These are phyloP conservation scores for Emydomyces testavorans DNA, from an alignment of 2,329 filamentous ascomycete genomes.

Conservation along the genomic window DNA sequence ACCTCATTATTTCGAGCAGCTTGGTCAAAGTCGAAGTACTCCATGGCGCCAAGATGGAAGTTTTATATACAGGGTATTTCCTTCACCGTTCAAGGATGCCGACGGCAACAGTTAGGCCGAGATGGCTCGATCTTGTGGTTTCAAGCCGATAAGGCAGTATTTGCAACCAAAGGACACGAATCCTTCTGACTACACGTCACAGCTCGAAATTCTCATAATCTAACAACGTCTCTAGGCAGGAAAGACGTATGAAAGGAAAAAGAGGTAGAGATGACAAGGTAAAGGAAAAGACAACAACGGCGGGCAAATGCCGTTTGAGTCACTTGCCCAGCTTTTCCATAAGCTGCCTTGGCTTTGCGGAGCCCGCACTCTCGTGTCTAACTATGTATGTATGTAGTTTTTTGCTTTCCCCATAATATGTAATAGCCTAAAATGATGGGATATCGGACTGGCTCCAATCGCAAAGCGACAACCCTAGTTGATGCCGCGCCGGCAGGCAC, in stretches of 20 bases:
- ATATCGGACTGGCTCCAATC: conserved; percentile 1
- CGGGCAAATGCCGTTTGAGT: conserved; percentile 4
- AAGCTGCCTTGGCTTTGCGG: neutral
- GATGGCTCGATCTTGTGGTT: neutral
- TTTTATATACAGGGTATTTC: conserved; percentile 11
- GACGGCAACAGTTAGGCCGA: neutral
- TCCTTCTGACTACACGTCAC: conserved; percentile 6
- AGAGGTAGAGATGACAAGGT: neutral
- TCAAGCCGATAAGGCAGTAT: conserved; percentile 6
- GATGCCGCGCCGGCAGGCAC: neutral
- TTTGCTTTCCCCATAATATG: conserved; percentile 12
- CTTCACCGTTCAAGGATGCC: neutral
- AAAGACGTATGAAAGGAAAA: neutral
- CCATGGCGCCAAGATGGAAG: conserved; percentile 24
- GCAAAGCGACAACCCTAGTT: neutral
- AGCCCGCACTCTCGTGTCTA: no score
- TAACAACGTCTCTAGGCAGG: neutral
- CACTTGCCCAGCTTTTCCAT: neutral
- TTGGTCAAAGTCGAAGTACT: conserved; percentile 40
- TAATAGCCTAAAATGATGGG: conserved; percentile 10
- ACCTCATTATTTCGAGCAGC: conserved; percentile 33
- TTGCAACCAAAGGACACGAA: conserved; percentile 3
- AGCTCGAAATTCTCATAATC: neutral
- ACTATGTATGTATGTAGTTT: neutral
- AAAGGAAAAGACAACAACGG: neutral